Evolutionary conservation across 1,284 basidiomycete genomes (phyloP), one percentile per base, ranked within the genome.

Genomic region (Volvariella surrecta): DNA sequence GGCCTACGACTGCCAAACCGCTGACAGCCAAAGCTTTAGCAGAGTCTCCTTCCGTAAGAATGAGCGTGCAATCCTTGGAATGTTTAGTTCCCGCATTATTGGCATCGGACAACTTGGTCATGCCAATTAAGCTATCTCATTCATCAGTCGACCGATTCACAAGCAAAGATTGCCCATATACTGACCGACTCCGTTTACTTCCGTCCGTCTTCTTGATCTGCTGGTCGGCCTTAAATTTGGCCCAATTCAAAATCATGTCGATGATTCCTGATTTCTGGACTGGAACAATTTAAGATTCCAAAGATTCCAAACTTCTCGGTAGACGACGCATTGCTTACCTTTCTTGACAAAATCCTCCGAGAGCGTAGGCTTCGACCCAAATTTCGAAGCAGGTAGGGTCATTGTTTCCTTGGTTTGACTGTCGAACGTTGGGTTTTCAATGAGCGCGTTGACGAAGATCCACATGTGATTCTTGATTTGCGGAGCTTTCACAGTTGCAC

Each of bases 391-490:
- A 18, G 87, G 84, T 39, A 99, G 70, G 1, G 94, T 99, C 52
- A 99, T 67, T 6, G 85, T 90, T 64, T 99, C 96, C 70, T 99
- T 99, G 39, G 96, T 99, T 66, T 99, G 96, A 68, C 92, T 94
- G 73, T 99, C 95, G 64, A 99, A 99, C 1, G 94, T 91, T 7
- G 96, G 95, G 60, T 99, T 99, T 67, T 97, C 94, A 50, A 99
- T 88, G 50, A 97, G 73, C 17, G 90, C 83, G 58, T 99, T 99
- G 60, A 99, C 87, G 58, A 99, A 99, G 48, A 99, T 77, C 92
- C 92, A 96, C 79, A 99, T 92, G 59, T 99, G 94, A 59, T 89
- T 94, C 70, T 91, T 95, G 67, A 99, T 85, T 65, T 97, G 92
- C 47, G 82, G 79, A 9, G 90, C 76, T 65, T 98, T 98, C 56